phyloP scores from a whole-genome alignment of 345 rosid genomes.

The Hibiscus tridactylites region DNA sequence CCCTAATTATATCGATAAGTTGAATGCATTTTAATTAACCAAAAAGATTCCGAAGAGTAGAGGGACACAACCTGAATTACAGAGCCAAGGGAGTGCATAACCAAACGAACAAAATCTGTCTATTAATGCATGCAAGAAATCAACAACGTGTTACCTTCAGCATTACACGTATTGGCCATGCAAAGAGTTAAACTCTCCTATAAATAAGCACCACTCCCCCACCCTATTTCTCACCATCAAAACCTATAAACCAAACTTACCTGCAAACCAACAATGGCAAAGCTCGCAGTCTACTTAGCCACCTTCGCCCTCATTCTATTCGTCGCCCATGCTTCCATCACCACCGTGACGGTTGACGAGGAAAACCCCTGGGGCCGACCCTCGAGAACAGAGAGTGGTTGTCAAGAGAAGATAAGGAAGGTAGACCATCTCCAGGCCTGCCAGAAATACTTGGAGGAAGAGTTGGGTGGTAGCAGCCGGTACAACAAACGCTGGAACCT shows the following conservation, averaged over 20 bases:
- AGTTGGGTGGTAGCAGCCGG: background rate
- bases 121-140: slow-evolving; percentile 5
- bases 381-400: background rate
- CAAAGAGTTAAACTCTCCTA: slow-evolving; percentile 6
- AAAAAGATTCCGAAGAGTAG: no score
- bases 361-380: background rate
- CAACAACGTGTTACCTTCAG: background rate
- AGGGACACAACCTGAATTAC: background rate
- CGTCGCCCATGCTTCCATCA: slow-evolving; percentile 6
- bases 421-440: background rate
- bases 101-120: slow-evolving; percentile 1
- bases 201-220: slow-evolving; percentile 4
- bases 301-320: slow-evolving; percentile 4
- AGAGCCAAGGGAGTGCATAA: background rate
- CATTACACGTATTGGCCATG: slow-evolving; percentile 26
- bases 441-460: background rate
- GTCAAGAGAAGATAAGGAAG: background rate
- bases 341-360: background rate
- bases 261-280: background rate
- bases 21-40: no score
- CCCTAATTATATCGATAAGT: no score
- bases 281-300: slow-evolving; percentile 1
- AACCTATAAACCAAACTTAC: background rate
- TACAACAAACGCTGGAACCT: background rate
- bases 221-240: background rate